Conservation (phyloP, 441 rosid genomes). For the Corymbia citriodora region DNA sequence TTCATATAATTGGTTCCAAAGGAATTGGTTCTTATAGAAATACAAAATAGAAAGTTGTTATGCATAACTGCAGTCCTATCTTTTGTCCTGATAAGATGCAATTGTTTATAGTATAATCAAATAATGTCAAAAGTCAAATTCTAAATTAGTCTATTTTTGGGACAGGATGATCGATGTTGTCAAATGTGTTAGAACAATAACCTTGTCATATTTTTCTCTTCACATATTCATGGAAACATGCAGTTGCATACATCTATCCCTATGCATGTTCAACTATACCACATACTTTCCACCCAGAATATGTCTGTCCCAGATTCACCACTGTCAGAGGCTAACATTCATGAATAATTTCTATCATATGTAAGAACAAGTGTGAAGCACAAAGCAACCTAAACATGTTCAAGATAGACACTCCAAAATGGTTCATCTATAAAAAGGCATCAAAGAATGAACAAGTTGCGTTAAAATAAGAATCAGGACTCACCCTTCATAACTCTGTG, state of each 20-base stretch:
- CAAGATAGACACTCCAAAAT: not conserved
- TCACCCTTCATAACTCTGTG: constrained; percentile 5
- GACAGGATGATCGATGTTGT: not conserved
- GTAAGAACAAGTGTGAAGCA: not conserved
- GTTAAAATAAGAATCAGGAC: not conserved
- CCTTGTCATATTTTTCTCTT: not conserved
- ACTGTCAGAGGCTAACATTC: not conserved
- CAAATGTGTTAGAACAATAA: not conserved
- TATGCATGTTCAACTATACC: not conserved
- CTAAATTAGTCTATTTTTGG: not conserved
- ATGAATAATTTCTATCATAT: not conserved
- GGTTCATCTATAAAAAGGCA: not conserved
- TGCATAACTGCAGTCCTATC: not conserved
- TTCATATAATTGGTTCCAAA: not conserved
- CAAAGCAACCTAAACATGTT: not conserved
- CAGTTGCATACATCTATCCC: not conserved
- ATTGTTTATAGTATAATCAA: not conserved
- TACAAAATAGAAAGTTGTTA: not conserved
- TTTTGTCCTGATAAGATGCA: not conserved
- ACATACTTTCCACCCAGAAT: not conserved
- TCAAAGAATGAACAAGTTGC: not conserved
- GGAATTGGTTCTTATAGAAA: not conserved
- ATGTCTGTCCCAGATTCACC: not conserved
- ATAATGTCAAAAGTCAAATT: not conserved
- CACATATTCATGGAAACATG: not conserved